Evolutionary conservation across 331 rosid genomes (phyloP).

Genomic region (Malus hybrid): DNA sequence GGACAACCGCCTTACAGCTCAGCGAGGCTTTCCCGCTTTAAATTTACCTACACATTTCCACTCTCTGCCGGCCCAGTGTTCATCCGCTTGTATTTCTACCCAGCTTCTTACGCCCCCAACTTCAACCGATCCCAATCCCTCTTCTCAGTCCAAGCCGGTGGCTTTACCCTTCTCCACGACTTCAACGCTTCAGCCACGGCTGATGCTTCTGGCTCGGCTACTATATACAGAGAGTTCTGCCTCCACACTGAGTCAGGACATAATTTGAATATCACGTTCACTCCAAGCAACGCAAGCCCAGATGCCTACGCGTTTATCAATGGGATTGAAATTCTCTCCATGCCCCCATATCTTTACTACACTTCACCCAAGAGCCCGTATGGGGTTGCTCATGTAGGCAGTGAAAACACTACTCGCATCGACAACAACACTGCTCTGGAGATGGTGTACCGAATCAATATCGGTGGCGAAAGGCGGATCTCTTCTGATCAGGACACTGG

Average conservation of each 20-base stretch:
- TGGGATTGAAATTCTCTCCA: slow-evolving; percentile 30
- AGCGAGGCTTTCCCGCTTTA: background rate
- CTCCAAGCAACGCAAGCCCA: background rate
- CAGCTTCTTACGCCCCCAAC: background rate
- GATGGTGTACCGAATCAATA: background rate
- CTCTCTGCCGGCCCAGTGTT: background rate
- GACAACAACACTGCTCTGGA: slow-evolving; percentile 2
- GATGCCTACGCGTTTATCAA: slow-evolving; percentile 24
- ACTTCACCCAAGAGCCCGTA: fast-evolving
- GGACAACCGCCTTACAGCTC: background rate
- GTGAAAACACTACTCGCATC: fast-evolving
- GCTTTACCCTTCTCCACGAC: background rate
- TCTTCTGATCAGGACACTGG: background rate
- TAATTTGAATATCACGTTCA: background rate
- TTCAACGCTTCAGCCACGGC: background rate
- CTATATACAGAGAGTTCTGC: slow-evolving; percentile 3
- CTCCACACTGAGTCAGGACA: background rate
- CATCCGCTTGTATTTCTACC: background rate
- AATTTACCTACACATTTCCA: background rate
- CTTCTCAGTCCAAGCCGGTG: background rate
- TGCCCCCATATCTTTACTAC: slow-evolving; percentile 19
- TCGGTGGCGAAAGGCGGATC: background rate
- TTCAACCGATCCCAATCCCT: background rate
- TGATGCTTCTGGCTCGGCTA: background rate
- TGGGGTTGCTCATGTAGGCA: background rate